Percentiles rank a stretch among this genome's conserved stretches.
These are phyloP conservation scores for Lipomyces yamadae DNA, from an alignment of 805 yeast species.

Conservation along the genomic window DNA sequence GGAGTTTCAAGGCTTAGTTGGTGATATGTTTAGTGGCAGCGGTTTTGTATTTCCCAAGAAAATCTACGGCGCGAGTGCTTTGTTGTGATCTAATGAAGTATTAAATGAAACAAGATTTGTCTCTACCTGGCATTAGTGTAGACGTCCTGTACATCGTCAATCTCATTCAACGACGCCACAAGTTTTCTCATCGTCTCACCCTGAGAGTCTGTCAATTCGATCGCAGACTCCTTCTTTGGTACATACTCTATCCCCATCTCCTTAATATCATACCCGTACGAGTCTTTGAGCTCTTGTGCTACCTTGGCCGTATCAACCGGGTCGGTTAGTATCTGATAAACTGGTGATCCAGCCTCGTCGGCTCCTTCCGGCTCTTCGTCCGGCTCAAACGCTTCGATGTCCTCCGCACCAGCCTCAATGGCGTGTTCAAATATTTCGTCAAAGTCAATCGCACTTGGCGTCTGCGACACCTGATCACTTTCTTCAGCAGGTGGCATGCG, in stretches of 20 bases:
- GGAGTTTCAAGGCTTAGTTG: not conserved
- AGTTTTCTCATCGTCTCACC: slow-evolving; percentile 61
- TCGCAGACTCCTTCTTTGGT: slow-evolving; percentile 64
- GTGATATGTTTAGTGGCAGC: too few relatives aligned
- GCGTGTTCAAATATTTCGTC: slow-evolving; percentile 77
- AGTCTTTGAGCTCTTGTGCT: slow-evolving; percentile 59
- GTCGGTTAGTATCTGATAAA: slow-evolving; percentile 61
- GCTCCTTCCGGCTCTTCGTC: slow-evolving; percentile 47
- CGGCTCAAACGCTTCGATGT: slow-evolving; percentile 46
- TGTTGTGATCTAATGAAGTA: slow-evolving; percentile 2
- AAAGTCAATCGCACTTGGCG: slow-evolving; percentile 43
- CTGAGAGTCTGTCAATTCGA: slow-evolving; percentile 60
- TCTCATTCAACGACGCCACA: slow-evolving; percentile 64
- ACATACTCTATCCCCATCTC: slow-evolving; percentile 74
- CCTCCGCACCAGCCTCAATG: slow-evolving; percentile 73
- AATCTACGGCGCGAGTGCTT: not conserved
- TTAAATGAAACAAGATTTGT: too few relatives aligned
- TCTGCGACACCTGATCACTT: slow-evolving; percentile 12
- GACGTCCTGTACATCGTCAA: slow-evolving; percentile 83
- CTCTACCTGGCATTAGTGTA: slow-evolving; percentile 58
- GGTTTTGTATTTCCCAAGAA: not conserved
- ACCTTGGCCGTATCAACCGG: slow-evolving; percentile 65
- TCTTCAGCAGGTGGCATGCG: slow-evolving; percentile 42
- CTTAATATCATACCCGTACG: slow-evolving; percentile 58
- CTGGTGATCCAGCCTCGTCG: slow-evolving; percentile 36